Conservation (phyloP, 805 yeast species). For the Yarrowia deformans region DNA sequence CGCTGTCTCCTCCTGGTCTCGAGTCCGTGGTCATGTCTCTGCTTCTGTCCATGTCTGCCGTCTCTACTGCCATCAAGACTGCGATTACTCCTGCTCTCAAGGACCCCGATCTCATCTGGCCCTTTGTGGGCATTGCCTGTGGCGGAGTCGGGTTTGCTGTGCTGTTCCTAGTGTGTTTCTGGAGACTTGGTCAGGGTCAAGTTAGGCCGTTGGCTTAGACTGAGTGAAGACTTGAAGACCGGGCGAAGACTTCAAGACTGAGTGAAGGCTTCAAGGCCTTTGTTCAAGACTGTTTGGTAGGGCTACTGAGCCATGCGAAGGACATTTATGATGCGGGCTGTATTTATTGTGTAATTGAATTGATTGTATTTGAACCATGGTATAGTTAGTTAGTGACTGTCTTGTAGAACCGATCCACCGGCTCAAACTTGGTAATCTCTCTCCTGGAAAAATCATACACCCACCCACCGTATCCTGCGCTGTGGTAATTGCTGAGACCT, state of each 20-base stretch:
- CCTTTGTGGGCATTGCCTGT: conserved; percentile 54
- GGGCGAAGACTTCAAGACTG: background rate
- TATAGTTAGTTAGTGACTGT: too few relatives aligned
- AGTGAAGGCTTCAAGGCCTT: background rate
- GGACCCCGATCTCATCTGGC: conserved; percentile 56
- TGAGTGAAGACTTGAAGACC: too few relatives aligned
- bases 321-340: background rate
- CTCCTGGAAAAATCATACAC: too few relatives aligned
- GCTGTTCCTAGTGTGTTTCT: conserved; percentile 7
- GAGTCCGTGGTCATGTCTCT: conserved; percentile 59
- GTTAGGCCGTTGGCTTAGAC: background rate
- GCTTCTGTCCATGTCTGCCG: conserved; percentile 44
- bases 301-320: background rate
- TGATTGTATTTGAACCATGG: too few relatives aligned
- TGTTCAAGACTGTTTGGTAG: background rate
- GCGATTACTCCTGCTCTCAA: conserved; percentile 54
- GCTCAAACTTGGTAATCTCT: too few relatives aligned
- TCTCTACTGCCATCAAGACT: conserved; percentile 55
- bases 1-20: conserved; percentile 59
- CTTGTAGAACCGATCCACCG: too few relatives aligned
- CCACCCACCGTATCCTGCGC: too few relatives aligned
- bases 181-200: conserved; percentile 9
- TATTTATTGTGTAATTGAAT: too few relatives aligned
- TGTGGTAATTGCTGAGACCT: too few relatives aligned
- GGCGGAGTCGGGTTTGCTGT: conserved; percentile 52